Evolutionary conservation across 2,329 filamentous ascomycete genomes (phyloP), one percentile per base, ranked within the genome.

Genomic region (Xylaria hypoxylon): DNA sequence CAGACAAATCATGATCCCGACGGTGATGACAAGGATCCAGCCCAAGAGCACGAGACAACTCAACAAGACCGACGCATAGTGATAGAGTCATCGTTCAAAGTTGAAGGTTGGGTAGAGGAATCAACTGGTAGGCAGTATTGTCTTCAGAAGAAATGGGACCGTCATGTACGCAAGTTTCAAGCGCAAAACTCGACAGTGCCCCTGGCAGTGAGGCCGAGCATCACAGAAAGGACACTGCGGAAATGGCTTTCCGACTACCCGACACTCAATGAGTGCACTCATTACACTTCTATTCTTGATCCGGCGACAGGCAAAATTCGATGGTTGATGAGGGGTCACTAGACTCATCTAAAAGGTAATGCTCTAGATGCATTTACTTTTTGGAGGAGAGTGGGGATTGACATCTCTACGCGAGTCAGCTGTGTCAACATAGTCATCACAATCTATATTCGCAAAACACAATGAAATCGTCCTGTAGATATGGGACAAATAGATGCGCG

Each of bases 201-300:
- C 5, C 19, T 13, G 8, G n/a, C 10, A 57, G 51, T 69, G 72
- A 40, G 71, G 11, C 69, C 75, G 22, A 71, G 67, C 48, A 72
- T 80, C 55, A 65, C 71, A 74, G 50, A 77, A 65, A 33, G 75
- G 71, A 65, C 74, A 33, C 71, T 88, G 2, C 76, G 80, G 2
- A 70, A 76, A 11, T 87, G 86, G 86, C 77, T 88, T 8, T 77
- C 78, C 24, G 77, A 77, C 15, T 85, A 82, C 65, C 87, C 87
- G 0, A 84, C 85, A 3, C 82, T 82, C 17, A 89, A 89, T 71
- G 84, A 87, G 62, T 80, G 79, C 40, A 89, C 86, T 2, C 87
- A 90, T 75, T 90, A 85, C 75, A 82, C 83, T 3, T 81, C 82
- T 22, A 76, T 90, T 31, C 83, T 90, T 82, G 87, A 89, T 76